Evolutionary conservation across 495 filamentous ascomycete species (phyloP), one percentile per base, ranked within the genome.

Genomic region (Xeromyces bisporus): DNA sequence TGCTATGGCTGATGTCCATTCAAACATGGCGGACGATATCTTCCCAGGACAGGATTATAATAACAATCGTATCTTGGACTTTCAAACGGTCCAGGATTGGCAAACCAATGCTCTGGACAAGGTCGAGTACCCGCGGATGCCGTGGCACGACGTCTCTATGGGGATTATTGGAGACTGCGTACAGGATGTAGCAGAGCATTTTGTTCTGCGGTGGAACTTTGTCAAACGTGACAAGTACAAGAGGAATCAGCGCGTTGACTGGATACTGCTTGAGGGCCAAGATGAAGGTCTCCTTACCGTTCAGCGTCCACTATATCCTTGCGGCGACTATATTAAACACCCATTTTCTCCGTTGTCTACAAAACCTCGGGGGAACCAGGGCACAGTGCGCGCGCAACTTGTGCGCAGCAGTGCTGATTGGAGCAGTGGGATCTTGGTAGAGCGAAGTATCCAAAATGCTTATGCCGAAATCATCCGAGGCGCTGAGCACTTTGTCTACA

Each of bases 221-320:
- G 62, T 87, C 57, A 94, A 97, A 58, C 72, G 87, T 12, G 87
- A 94, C 62, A 94, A 97, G 55, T 93, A 97, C 62, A 97, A 97
- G 56, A 75, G 87, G 8, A 71, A 78, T 33, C 48, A 69, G 0
- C 53, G 66, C 21, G 85, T 78, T 31, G 81, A 87, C 30, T 97
- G 86, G 87, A 56, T 94, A 2, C 54, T 68, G 32, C 62, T 94
- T 29, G 66, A 76, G 34, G 86, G 83, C n/a, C 71, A 81, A n/a
- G 64, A 87, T 36, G 83, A 93, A 37, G 79, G 86, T 46, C 60
- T 94, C 0, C 62, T 93, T 15, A 81, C 75, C 4, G 87, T 97
- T 0, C 85, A 91, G 41, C 64, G 81, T 21, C 83, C 87, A 0
- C 75, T 78, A 35, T 76, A 79, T 38, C 84, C 89, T 1, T 77